These are phyloP conservation scores for Apostasia shenzhenica DNA, from an alignment of 106 monocot species.

Conservation along the genomic window DNA sequence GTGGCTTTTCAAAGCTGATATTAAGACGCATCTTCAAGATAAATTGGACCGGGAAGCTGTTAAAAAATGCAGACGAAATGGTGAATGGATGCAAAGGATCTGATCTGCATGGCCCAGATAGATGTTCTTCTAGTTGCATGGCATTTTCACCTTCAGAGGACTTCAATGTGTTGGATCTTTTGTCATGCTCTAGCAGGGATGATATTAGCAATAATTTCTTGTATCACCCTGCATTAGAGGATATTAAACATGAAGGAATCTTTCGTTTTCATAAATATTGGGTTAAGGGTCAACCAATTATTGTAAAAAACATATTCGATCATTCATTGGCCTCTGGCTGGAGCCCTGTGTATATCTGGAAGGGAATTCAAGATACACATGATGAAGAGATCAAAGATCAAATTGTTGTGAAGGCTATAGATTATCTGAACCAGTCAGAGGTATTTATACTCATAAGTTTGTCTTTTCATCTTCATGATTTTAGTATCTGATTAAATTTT, in stretches of 20 bases:
- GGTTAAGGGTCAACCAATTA: constrained; percentile 74
- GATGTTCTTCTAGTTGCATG: constrained; percentile 27
- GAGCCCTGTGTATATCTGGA: constrained; percentile 77
- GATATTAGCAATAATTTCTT: constrained; percentile 32
- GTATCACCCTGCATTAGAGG: constrained; percentile 51
- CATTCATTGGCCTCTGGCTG: constrained; percentile 58
- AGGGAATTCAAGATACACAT: constrained; percentile 60
- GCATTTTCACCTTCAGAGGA: constrained; percentile 5
- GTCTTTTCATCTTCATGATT: neutral
- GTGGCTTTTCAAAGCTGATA: constrained; percentile 54
- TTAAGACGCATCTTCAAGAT: constrained; percentile 84
- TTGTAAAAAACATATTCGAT: constrained; percentile 62
- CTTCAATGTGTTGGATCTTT: constrained; percentile 11
- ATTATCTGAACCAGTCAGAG: constrained; percentile 66
- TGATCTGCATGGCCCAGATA: constrained; percentile 18
- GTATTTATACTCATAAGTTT: constrained; percentile 20
- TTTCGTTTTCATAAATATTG: constrained; percentile 68
- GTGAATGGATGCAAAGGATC: constrained; percentile 74
- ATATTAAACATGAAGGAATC: constrained; percentile 55
- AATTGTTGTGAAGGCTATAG: constrained; percentile 47
- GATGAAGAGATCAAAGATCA: constrained; percentile 45
- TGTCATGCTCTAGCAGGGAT: constrained; percentile 34
- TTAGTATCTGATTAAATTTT: too few relatives aligned
- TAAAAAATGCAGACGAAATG: constrained; percentile 92
- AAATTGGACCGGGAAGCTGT: constrained; percentile 88